phyloP scores from a whole-genome alignment of 2,329 filamentous ascomycete genomes.

The Hypocreales sp. region DNA sequence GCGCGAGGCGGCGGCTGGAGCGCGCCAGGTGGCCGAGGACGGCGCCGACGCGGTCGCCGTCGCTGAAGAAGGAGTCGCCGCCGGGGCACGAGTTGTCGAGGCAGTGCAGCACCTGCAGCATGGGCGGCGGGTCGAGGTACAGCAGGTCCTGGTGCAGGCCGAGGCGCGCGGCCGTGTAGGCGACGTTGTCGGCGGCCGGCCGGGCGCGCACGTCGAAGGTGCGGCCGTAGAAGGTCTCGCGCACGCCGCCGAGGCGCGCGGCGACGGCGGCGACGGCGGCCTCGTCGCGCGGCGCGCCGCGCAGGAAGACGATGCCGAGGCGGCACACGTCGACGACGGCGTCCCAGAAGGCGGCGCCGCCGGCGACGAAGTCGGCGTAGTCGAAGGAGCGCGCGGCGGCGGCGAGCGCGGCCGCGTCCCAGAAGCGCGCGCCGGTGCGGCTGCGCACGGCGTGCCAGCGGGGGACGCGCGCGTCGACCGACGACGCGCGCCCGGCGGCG shows the following conservation, averaged over 20 bases:
- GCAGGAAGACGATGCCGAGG: conserved; percentile 64
- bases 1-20: conserved; percentile 2
- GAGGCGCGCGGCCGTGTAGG: conserved; percentile 69
- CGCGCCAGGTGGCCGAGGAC: conserved; percentile 13
- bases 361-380: conserved; percentile 58
- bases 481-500: conserved; percentile 9
- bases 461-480: conserved; percentile 8
- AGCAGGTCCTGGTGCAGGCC: conserved; percentile 89
- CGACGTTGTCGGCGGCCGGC: conserved; percentile 75
- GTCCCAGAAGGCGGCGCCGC: conserved; percentile 35
- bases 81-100: conserved; percentile 65
- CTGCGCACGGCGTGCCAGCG: conserved; percentile 12
- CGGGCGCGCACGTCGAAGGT: conserved; percentile 84
- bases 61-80: conserved; percentile 76
- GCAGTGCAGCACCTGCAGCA: conserved; percentile 80
- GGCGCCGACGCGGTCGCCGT: conserved; percentile 48
- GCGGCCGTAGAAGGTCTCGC: conserved; percentile 78
- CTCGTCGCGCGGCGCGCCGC: conserved; percentile 54
- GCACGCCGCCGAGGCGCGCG: conserved; percentile 58
- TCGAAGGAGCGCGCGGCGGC: conserved; percentile 40
- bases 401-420: conserved; percentile 23
- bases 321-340: conserved; percentile 46
- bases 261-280: conserved; percentile 53
- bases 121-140: conserved; percentile 67
- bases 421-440: conserved; percentile 20